Base-by-base conservation (phyloP, 2,329 filamentous ascomycete genomes). In the Aspergillus carbonarius region DNA sequence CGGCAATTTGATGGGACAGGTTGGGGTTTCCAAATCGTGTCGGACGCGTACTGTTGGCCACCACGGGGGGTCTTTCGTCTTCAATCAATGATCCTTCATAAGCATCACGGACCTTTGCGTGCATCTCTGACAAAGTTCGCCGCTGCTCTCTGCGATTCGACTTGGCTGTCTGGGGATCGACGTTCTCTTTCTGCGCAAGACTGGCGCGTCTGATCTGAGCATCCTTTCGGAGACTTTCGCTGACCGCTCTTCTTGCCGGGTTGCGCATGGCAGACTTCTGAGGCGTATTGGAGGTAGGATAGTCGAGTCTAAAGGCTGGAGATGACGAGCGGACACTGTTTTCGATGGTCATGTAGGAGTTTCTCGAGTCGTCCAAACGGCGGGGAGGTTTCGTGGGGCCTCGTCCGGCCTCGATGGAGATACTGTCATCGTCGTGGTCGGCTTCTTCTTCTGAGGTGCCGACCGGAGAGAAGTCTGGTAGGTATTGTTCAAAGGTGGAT, bases 401-500 rank as follows among this genome's bases (percentile, higher is more conserved):
- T 55, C 86, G 79, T 47, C 82, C 84, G 32, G 85, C 69, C 66
- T 88, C 85, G 57, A 88, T 77, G 2, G 83, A 85, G 59, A 81
- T 75, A 53, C 77, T 78, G 51, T 80, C 77, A 40, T 82, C 77
- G 12, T 76, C 73, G 4, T 69, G 70, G 56, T 74, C 73, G 17
- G 70, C 70, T 30, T 64, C 65, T 47, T 80, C 78, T 47, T 75
- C 74, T 30, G 76, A 78, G 35, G 72, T 73, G 44, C 72, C 72
- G 18, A 74, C 67, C 57, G 76, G 71, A 4, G 80, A 78, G 62
- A 82, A 82, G 42, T 82, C 75, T 30, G 80, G 79, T 60, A 82
- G 80, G 18, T 76, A 77, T 53, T 72, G 72, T 47, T 76, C 76
- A 39, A 82, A 70, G 12, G 77, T 78, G 9, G 80, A 81, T 25